Conservation (phyloP, 345 rosid species). For the Populus nigra region DNA sequence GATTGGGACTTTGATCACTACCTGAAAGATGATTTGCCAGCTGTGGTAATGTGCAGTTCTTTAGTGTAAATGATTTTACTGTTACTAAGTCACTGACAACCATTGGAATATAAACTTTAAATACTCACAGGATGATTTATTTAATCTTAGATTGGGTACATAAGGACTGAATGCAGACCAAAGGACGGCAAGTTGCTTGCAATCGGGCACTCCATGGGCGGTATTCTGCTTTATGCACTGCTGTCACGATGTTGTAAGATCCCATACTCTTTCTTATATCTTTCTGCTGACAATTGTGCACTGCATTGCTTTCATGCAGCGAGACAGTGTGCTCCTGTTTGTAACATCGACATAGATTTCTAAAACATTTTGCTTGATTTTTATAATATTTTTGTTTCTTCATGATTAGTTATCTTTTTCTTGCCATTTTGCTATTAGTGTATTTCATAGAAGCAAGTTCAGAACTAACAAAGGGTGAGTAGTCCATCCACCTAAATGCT, state of each 20-base stretch:
- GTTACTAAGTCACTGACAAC: no score
- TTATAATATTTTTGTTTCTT: not conserved
- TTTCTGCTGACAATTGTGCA: not conserved
- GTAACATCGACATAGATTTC: no score
- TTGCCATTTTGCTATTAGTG: not conserved
- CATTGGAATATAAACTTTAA: not conserved
- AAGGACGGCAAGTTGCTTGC: conserved; percentile 75
- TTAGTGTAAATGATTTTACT: conserved; percentile 13
- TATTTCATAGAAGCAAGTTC: not conserved
- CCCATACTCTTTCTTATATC: not conserved
- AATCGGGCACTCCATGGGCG: conserved; percentile 97
- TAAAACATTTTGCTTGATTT: not conserved
- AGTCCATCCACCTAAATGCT: not conserved
- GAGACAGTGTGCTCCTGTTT: not conserved
- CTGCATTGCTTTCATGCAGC: not conserved
- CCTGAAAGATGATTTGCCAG: conserved; percentile 81
- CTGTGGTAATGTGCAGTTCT: conserved; percentile 81
- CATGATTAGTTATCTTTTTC: not conserved
- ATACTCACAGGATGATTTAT: not conserved
- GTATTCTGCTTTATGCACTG: conserved; percentile 80
- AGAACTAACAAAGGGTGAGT: not conserved
- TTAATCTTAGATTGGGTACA: conserved; percentile 70
- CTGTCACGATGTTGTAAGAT: conserved; percentile 64
- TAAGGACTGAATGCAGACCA: conserved; percentile 54
- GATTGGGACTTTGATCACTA: conserved; percentile 93